phyloP scores from a whole-genome alignment of 441 rosid genomes.

The Macaranga tanarius region DNA sequence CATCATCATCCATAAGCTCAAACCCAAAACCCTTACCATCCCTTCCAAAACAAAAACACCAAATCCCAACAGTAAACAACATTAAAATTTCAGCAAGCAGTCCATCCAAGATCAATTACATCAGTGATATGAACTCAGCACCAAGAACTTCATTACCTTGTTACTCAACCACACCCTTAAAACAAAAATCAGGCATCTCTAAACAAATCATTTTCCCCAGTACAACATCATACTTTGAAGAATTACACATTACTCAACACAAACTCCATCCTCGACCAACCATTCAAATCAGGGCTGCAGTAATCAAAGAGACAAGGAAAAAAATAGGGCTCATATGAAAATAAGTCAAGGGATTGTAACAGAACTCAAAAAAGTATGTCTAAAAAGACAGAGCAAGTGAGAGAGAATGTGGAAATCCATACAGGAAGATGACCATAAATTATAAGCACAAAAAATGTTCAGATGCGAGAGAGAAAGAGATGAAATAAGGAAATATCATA shows the following conservation, averaged over 20 bases:
- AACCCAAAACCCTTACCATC: slow-evolving; percentile 40
- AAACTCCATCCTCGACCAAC: slow-evolving; percentile 27
- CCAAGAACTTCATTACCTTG: slow-evolving; percentile 24
- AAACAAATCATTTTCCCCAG: slow-evolving; percentile 29
- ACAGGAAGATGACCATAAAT: background rate
- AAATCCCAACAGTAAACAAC: slow-evolving; percentile 44
- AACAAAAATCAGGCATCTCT: slow-evolving; percentile 28
- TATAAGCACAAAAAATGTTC: background rate
- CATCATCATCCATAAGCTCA: slow-evolving; percentile 55
- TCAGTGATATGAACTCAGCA: slow-evolving; percentile 28
- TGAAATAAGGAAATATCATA: background rate
- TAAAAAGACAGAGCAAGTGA: background rate
- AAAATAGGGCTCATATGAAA: background rate
- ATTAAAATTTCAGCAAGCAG: slow-evolving; percentile 42
- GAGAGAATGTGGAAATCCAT: background rate
- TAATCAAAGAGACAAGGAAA: slow-evolving; percentile 2
- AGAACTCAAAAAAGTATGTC: background rate
- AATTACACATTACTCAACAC: slow-evolving; percentile 19
- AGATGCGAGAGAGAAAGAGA: background rate
- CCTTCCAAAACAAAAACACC: slow-evolving; percentile 54
- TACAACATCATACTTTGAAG: slow-evolving; percentile 18
- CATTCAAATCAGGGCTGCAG: slow-evolving; percentile 15
- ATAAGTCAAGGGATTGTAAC: background rate
- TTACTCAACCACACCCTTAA: slow-evolving; percentile 39
- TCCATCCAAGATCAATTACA: slow-evolving; percentile 36